Base-by-base conservation (phyloP, 371 early-diverging fungal genomes). In the Mortierella polycephala region DNA sequence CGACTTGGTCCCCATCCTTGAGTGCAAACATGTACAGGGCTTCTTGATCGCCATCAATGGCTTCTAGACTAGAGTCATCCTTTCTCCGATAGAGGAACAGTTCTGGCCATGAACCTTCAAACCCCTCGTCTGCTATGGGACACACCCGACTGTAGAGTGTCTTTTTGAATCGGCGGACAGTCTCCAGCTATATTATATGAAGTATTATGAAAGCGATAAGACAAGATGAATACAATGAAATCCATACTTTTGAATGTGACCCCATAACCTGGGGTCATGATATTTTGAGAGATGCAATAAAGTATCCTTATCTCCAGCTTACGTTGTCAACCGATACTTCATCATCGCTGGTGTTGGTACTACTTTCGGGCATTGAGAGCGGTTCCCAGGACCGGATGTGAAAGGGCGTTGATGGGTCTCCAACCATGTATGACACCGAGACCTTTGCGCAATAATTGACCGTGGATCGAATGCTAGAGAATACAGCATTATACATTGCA, bases 21-120 rank as follows among this genome's bases (percentile, higher is more conserved):
- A 79, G 73, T 21, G 72, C 79, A 66, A 72, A 73, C 73, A 69
- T 79, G 59, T 79, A 79, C 57, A 79, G 44, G 0, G 79, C 79
- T 30, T 79, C 79, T 20, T 72, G 73, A 47, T 79, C 79, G 5
- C 71, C 71, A 5, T 72, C 73, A 11, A 79, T 65, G 0, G 69
- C 55, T 57, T 79, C 79, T 16, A 66, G 66, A 0, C 52, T 63
- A 7, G 41, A 9, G 0, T 59, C 55, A 13, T 53, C 56, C 21
- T 40, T 66, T 55, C 52, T 72, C 39, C 79, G 55, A 51, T 56
- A 79, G 2, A 79, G 57, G 12, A 60, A 58, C 53, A 69, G 59
- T 47, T 65, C 69, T 5, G 79, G 70, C 79, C 79, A 79, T 21
- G 50, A 23, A 9, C 69, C 73, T 21, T 66, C 69, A 1, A 44